A percentile compares a stretch with the other conserved stretches of the same genome.
Conservation (phyloP, 2,329 filamentous ascomycete species). For the Parastagonospora avenae region DNA sequence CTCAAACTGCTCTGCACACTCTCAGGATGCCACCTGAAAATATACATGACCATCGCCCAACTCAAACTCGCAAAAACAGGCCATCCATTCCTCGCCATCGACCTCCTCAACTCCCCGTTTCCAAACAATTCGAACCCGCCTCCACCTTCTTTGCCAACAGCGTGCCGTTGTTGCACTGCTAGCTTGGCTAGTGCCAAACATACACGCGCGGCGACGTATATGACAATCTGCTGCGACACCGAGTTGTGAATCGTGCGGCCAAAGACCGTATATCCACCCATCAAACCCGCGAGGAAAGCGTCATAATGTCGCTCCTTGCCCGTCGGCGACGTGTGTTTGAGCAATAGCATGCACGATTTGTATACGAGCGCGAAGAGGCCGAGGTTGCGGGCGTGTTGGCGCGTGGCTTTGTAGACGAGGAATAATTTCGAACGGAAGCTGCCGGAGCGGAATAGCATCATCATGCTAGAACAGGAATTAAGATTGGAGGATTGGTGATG, state of each 20-base stretch:
- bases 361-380: constrained; percentile 91
- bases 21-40: constrained; percentile 91
- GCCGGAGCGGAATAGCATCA: constrained; percentile 92
- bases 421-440: constrained; percentile 78
- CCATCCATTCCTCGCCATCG: constrained; percentile 72
- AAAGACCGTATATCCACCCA: constrained; percentile 94
- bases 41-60: constrained; percentile 94
- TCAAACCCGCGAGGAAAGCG: constrained; percentile 80
- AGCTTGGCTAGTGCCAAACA: constrained; percentile 82
- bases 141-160: constrained; percentile 31
- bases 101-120: constrained; percentile 43
- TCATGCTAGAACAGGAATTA: constrained; percentile 70
- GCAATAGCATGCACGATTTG: constrained; percentile 77
- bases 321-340: constrained; percentile 62
- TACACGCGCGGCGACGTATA: constrained; percentile 96
- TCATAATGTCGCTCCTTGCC: constrained; percentile 74
- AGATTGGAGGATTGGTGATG: neutral
- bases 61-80: constrained; percentile 87
- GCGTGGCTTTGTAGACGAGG: constrained; percentile 83
- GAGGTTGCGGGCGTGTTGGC: constrained; percentile 88
- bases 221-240: constrained; percentile 95
- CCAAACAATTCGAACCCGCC: constrained; percentile 48
- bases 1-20: constrained; percentile 88
- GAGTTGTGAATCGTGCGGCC: constrained; percentile 77
- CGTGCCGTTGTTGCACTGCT: constrained; percentile 67